These are phyloP conservation scores for Scutellaria minor DNA, from an alignment of 257 asterid genomes.

Conservation along the genomic window DNA sequence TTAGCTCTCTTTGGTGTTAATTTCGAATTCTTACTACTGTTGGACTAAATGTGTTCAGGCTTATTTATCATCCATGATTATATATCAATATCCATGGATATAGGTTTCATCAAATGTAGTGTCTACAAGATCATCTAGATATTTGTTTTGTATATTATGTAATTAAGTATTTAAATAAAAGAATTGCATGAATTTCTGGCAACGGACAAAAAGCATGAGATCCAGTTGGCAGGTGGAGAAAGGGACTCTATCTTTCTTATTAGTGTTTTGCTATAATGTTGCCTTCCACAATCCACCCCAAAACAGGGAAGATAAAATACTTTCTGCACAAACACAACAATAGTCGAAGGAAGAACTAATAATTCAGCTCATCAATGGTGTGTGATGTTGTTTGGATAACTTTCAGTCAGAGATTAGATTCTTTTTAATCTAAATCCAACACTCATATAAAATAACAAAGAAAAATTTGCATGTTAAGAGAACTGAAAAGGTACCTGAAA, in stretches of 20 bases:
- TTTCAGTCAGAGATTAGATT: too few relatives aligned
- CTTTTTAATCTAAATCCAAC: too few relatives aligned
- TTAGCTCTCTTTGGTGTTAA: neutral
- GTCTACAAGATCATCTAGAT: too few relatives aligned
- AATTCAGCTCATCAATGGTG: too few relatives aligned
- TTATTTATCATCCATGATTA: too few relatives aligned
- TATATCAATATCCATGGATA: too few relatives aligned
- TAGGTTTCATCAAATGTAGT: too few relatives aligned
- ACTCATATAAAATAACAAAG: too few relatives aligned
- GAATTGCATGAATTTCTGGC: slow-evolving; percentile 62
- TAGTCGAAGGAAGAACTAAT: too few relatives aligned
- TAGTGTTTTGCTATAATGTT: slow-evolving; percentile 33
- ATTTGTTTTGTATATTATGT: slow-evolving; percentile 27
- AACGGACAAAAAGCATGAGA: slow-evolving; percentile 65
- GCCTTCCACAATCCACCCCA: slow-evolving; percentile 43
- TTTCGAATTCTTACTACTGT: neutral
- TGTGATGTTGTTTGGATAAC: too few relatives aligned
- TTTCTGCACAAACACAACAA: slow-evolving; percentile 27
- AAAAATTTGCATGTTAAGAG: too few relatives aligned
- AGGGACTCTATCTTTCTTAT: slow-evolving; percentile 43
- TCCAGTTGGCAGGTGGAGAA: slow-evolving; percentile 55
- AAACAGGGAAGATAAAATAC: slow-evolving; percentile 35
- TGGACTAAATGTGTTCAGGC: slow-evolving; percentile 36
- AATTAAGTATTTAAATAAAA: neutral
- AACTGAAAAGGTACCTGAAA: too few relatives aligned